Percentiles rank a stretch among this genome's conserved stretches.
These are phyloP conservation scores for Cajanus cajan DNA, from an alignment of 306 rosid genomes.

Conservation along the genomic window DNA sequence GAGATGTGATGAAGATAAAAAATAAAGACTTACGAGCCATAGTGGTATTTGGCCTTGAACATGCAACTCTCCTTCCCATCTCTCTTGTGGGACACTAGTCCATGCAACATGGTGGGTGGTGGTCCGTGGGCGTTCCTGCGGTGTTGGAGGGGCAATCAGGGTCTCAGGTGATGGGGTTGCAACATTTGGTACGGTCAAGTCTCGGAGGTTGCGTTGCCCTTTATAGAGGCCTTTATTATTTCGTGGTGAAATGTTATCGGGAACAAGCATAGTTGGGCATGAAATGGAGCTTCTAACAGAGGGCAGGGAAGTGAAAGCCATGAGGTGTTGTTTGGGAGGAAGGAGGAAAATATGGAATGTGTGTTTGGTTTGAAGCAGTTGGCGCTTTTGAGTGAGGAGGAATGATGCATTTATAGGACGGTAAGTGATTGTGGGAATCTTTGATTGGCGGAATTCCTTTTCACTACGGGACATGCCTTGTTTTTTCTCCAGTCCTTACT, in stretches of 20 bases:
- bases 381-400: conserved; percentile 19
- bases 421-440: conserved; percentile 44
- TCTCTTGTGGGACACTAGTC: conserved; percentile 83
- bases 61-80: conserved; percentile 85
- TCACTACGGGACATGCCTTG: conserved; percentile 58
- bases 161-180: conserved; percentile 51
- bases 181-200: conserved; percentile 45
- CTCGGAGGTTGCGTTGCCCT: conserved; percentile 20
- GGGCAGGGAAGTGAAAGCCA: conserved; percentile 48
- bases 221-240: conserved; percentile 9
- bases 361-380: not conserved
- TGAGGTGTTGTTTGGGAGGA: not conserved
- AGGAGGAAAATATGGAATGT: not conserved
- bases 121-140: conserved; percentile 10
- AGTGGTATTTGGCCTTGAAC: conserved; percentile 76
- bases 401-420: conserved; percentile 33
- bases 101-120: conserved; percentile 83
- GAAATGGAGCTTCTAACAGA: conserved; percentile 33
- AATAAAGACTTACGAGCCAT: conserved; percentile 64
- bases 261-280: conserved; percentile 23
- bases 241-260: conserved; percentile 23
- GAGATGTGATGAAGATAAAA: no score
- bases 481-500: not conserved
- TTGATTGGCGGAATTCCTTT: conserved; percentile 45
- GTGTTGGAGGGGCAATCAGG: conserved; percentile 16